These are phyloP conservation scores for Epichloe scottii DNA, from an alignment of 2,329 filamentous ascomycete genomes.

Conservation along the genomic window DNA sequence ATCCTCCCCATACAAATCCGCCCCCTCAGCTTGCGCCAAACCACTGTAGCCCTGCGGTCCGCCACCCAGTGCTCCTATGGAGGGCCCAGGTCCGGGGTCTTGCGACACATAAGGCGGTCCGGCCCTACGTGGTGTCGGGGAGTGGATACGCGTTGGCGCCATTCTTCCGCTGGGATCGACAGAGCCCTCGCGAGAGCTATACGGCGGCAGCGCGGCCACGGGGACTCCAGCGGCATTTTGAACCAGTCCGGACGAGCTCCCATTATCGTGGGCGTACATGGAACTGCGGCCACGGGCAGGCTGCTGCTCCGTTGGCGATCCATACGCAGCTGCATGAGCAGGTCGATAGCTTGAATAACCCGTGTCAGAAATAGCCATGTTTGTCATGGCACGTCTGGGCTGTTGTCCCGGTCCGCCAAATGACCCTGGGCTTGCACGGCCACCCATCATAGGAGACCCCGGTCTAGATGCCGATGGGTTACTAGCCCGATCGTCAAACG, in stretches of 20 bases:
- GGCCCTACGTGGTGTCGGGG: constrained; percentile 4
- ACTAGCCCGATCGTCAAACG: constrained; percentile 29
- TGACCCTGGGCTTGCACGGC: constrained; percentile 15
- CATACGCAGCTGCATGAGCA: constrained; percentile 9
- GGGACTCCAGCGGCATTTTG: constrained; percentile 40
- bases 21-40: constrained; percentile 40
- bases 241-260: constrained; percentile 41
- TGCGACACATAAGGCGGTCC: not conserved
- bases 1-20: constrained; percentile 23
- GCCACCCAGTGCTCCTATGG: constrained; percentile 40
- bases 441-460: constrained; percentile 30
- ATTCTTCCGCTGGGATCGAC: constrained; percentile 12
- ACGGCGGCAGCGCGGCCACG: constrained; percentile 20
- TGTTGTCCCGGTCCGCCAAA: constrained; percentile 19
- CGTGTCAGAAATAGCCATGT: constrained; percentile 10
- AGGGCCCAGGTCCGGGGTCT: constrained; percentile 24
- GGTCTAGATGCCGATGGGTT: constrained; percentile 33
- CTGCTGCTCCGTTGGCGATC: constrained; percentile 9
- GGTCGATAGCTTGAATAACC: constrained; percentile 15
- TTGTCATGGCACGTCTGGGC: constrained; percentile 12
- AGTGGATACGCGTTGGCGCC: constrained; percentile 12
- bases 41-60: constrained; percentile 48
- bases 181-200: constrained; percentile 12
- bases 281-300: constrained; percentile 29
- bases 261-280: constrained; percentile 38